Base-by-base conservation (phyloP, 257 asterid species). In the Voacanga thouarsii region DNA sequence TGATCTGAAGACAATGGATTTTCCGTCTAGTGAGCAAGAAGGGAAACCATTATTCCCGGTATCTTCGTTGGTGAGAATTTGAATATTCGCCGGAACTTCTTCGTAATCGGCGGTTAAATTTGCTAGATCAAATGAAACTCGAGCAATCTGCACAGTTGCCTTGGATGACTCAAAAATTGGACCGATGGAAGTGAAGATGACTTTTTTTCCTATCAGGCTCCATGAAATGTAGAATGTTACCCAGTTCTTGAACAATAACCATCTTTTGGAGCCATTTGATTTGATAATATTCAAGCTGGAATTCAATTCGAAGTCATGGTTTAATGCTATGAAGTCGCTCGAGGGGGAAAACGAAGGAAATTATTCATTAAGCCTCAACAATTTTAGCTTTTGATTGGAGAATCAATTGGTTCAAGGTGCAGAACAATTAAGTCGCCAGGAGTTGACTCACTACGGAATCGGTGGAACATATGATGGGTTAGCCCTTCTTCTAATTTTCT, bases 41-140 rank as follows among this genome's bases (percentile, higher is more conserved):
- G 97, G 96, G 71, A 92, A 94, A 47, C 97, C 98, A 44, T 94
- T 94, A 82, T 94, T 94, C 1, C 97, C 97, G 0, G 93, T 89
- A 19, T 72, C 88, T 33, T 89, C 91, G 51, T 75, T 79, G 9
- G 98, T 94, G 39, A 94, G 90, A 21, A 92, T 81, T 73, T 90
- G 84, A 78, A 89, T 85, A 4, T 87, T 87, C 24, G 78, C 86
- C 5, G 85, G 85, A 71, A 92, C 79, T 33, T 78, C 47, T 5
- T 80, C 78, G 0, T 78, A 70, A 56, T 89, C 85, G 0, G 77
- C 80, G 0, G 80, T 82, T 26, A 91, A 66, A 57, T 80, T 60
- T 5, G 78, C 75, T 9, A 77, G 80, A 71, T 89, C 89, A 60
- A 92, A 94, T 0, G 89, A 59, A 33, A 94, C 89, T 64, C 97